phyloP scores from a whole-genome alignment of 257 asterid genomes.

The Perilla frutescens region DNA sequence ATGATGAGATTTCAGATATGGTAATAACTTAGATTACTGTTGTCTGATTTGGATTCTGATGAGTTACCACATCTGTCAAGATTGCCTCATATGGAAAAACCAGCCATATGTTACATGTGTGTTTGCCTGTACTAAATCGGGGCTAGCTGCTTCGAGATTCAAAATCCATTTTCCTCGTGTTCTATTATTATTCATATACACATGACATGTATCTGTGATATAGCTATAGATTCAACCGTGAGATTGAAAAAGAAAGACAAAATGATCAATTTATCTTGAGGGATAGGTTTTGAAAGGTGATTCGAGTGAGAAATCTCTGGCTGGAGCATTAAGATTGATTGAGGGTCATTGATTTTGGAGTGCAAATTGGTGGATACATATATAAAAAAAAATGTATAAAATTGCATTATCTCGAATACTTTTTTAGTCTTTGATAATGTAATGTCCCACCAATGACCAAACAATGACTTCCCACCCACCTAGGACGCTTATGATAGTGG shows the following conservation, averaged over 20 bases:
- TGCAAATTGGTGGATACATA: not conserved
- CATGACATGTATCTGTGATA: too few species aligned
- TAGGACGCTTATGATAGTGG: conserved; percentile 45
- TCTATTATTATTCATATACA: not conserved
- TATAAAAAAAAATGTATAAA: not conserved
- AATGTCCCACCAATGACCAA: conserved; percentile 40
- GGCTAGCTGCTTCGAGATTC: too few species aligned
- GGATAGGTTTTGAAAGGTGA: conserved; percentile 18
- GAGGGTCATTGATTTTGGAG: not conserved
- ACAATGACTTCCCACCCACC: conserved; percentile 45
- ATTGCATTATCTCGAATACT: conserved; percentile 30
- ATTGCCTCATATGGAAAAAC: conserved; percentile 18
- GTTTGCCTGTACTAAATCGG: conserved; percentile 2
- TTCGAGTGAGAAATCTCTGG: conserved; percentile 11
- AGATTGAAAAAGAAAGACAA: too few species aligned
- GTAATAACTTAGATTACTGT: not conserved
- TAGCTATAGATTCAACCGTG: too few species aligned
- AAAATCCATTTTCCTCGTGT: not conserved
- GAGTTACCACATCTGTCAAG: conserved; percentile 1
- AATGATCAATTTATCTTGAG: not conserved
- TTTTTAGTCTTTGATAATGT: conserved; percentile 32
- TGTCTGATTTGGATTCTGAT: conserved; percentile 16
- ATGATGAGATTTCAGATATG: conserved; percentile 12
- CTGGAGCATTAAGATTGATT: not conserved
- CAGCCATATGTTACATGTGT: conserved; percentile 27